Base-by-base conservation (phyloP, 2,329 filamentous ascomycete species). In the Neonectria coccinea region DNA sequence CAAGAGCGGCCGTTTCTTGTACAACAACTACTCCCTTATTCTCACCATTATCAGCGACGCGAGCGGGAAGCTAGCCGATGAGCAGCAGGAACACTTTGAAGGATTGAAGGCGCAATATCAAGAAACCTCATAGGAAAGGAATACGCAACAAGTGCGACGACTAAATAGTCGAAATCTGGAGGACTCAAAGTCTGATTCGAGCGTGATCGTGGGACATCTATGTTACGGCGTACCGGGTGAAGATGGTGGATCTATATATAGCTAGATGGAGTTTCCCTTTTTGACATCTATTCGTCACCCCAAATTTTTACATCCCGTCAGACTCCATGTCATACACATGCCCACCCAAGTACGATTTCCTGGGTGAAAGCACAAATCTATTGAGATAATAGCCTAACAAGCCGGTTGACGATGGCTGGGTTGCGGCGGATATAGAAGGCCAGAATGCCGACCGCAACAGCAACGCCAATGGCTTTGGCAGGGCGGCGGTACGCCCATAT, bases 1-100 rank as follows among this genome's bases (percentile, higher is more conserved):
- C 75, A 97, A 97, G 81, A 86, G 91, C 70, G 91, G 95, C 70
- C 85, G 96, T 48, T 98, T 98, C 76, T 79, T 99, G 73, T 96
- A 92, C 76, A 99, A 98, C 77, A 99, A 99, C 78, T 98, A 97
- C 79, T 97, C 93, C 58, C 84, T 99, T 68, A 88, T 99, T n/a
- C 84, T 93, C 73, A 97, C 96, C 11, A 97, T 99, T 67, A 92
- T 99, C 68, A 89, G 91, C 74, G 91, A 95, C 73, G 86, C 88
- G 5, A 84, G 86, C 11, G 93, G 93, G 4, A 92, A 92, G 77
- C 77, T 95, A 74, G 88, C 91, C 1, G 81, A 83, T 25, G 94
- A 97, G 74, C 89, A 95, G 77, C 90, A 90, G 79, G 84, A 84
- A 70, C 88, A 94, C 79, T 94, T 96, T 76, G 90, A 92, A 75